phyloP scores from a whole-genome alignment of 2,329 filamentous ascomycete species.

The Colletotrichum incanum region DNA sequence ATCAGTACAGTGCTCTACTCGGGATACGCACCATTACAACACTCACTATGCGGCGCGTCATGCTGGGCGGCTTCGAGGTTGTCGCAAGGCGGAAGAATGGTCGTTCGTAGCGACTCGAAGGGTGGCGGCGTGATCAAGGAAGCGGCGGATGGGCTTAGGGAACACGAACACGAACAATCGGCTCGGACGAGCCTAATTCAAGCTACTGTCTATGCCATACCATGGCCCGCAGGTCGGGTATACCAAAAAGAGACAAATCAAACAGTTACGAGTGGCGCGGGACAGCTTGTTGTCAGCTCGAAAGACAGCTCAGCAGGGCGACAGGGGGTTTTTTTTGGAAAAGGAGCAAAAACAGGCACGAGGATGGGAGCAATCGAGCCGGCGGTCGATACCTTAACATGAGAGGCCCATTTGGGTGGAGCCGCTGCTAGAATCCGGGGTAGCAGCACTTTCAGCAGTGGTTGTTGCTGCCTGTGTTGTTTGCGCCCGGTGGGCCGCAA shows the following conservation, averaged over 20 bases:
- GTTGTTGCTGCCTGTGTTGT: conserved; percentile 10
- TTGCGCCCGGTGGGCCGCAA: background rate
- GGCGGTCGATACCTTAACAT: conserved; percentile 18
- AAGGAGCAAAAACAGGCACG: conserved; percentile 33
- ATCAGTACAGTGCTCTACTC: background rate
- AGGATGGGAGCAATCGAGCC: conserved; percentile 24
- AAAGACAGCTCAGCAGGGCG: conserved; percentile 22
- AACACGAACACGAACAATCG: conserved; percentile 38
- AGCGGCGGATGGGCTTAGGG: conserved; percentile 11
- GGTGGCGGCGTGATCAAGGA: conserved; percentile 11
- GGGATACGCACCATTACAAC: background rate
- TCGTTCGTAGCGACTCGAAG: background rate
- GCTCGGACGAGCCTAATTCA: conserved; percentile 40
- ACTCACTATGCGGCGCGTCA: conserved; percentile 47
- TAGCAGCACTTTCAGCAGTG: conserved; percentile 32
- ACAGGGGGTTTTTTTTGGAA: conserved; percentile 31
- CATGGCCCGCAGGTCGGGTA: conserved; percentile 29
- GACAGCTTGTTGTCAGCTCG: conserved; percentile 32
- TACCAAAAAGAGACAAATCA: conserved; percentile 2
- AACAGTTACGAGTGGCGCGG: conserved; percentile 12
- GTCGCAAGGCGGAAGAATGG: conserved; percentile 21
- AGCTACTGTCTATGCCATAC: conserved; percentile 41
- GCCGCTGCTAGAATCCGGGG: conserved; percentile 36
- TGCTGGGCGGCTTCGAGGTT: conserved; percentile 36
- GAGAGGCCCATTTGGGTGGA: conserved; percentile 31